Evolutionary conservation across 2,329 filamentous ascomycete species (phyloP).

Genomic region (Fusarium pseudograminearum): DNA sequence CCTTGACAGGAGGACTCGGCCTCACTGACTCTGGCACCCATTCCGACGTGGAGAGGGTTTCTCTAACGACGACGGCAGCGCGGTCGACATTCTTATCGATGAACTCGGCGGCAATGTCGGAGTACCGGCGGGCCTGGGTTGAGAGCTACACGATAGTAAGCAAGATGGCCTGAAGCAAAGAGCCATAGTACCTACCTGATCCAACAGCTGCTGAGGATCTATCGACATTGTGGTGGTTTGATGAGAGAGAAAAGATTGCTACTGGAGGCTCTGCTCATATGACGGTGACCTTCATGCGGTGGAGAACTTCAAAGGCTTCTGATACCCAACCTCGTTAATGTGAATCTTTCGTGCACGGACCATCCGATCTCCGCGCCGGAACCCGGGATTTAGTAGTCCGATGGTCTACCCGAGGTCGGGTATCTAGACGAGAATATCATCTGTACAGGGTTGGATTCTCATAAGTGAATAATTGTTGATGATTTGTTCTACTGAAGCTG

Average conservation of each 20-base stretch:
- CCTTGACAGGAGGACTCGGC: slow-evolving; percentile 62
- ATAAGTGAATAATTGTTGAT: background rate
- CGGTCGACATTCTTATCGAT: slow-evolving; percentile 85
- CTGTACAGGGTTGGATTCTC: background rate
- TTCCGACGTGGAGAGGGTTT: slow-evolving; percentile 72
- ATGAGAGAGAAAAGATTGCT: slow-evolving; percentile 42
- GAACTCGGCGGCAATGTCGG: slow-evolving; percentile 79
- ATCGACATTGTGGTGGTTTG: slow-evolving; percentile 72
- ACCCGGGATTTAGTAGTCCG: slow-evolving; percentile 32
- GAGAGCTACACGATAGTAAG: slow-evolving; percentile 59
- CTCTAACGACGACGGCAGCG: slow-evolving; percentile 77
- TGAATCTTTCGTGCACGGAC: slow-evolving; percentile 39
- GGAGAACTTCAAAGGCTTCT: slow-evolving; percentile 44
- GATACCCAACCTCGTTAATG: slow-evolving; percentile 44
- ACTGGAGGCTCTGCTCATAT: slow-evolving; percentile 45
- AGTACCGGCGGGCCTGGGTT: slow-evolving; percentile 76
- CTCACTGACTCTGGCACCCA: slow-evolving; percentile 81
- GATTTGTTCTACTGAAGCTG: background rate
- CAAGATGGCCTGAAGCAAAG: background rate
- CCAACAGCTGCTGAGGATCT: slow-evolving; percentile 82
- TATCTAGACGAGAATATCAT: slow-evolving; percentile 26
- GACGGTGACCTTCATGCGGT: slow-evolving; percentile 48
- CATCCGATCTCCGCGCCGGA: slow-evolving; percentile 40
- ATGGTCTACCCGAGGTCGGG: slow-evolving; percentile 30
- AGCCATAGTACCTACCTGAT: slow-evolving; percentile 69